Base-by-base conservation (phyloP, 176 grass and related monocot species). In the Tuctoria greenei region DNA sequence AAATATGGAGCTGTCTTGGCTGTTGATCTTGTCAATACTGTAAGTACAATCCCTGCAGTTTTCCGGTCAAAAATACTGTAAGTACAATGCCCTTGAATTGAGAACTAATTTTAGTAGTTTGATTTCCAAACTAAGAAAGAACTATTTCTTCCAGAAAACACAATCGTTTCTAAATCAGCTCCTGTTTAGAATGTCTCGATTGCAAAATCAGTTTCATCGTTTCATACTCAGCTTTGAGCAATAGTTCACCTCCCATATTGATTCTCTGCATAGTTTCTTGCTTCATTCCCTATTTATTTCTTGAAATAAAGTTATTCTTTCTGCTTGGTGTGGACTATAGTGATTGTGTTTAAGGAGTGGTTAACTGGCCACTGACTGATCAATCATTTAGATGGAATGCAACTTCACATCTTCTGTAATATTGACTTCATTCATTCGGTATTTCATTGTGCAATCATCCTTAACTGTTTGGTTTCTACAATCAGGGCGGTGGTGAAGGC, bases 11-110 rank as follows among this genome's bases (percentile, higher is more conserved):
- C 91, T 77, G 91, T 86, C 36, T 59, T 92, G 71, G 95, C 89
- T 82, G 82, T 86, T 90, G 91, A 99, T 83, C 91, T 99, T 82
- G 89, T 99, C 77, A 99, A 99, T 79, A 79, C 81, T 76, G 95
- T 99, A 92, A 89, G 78, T 76, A 46, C 18, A 35, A 4, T 86
- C 27, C 69, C 34, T 78, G n/a, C n/a, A n/a, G n/a, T n/a, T n/a
- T n/a, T n/a, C n/a, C n/a, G n/a, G n/a, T n/a, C n/a, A n/a, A n/a
- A n/a, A 99, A 99, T 79, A 79, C 81, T 76, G 95, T 99, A 92
- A 89, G 78, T 76, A 46, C 18, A 35, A 4, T 86, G 20, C 27
- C 69, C 34, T 78, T 66, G n/a, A 27, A 67, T 66, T 73, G 50
- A 4, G 3, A 31, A 31, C 31, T 31, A 31, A 31, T 7, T 38